A percentile compares a stretch with the other conserved stretches of the same genome.
phyloP scores from a whole-genome alignment of 768 basidiomycete genomes.

The Nevesoporus exiguus region DNA sequence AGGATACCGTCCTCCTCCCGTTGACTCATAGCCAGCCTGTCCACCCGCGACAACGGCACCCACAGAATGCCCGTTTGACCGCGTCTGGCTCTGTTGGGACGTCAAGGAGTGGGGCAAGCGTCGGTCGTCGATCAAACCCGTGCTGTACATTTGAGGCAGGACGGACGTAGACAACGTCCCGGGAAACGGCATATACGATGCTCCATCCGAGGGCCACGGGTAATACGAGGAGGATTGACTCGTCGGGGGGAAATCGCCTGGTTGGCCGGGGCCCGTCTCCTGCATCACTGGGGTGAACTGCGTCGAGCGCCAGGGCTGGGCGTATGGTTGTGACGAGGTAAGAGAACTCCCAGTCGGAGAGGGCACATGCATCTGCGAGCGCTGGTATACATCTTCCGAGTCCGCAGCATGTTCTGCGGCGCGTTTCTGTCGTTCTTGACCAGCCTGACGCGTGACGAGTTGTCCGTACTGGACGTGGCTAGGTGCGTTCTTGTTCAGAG shows the following conservation, averaged over 20 bases:
- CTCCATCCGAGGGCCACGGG: slow-evolving; percentile 42
- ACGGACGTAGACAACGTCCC: slow-evolving; percentile 65
- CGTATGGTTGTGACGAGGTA: slow-evolving; percentile 20
- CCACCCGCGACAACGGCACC: slow-evolving; percentile 5
- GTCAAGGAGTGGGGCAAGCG: slow-evolving; percentile 19
- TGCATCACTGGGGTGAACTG: slow-evolving; percentile 13
- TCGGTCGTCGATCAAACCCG: slow-evolving; percentile 59
- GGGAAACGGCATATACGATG: slow-evolving; percentile 35
- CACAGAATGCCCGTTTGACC: slow-evolving; percentile 15
- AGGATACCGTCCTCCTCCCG: slow-evolving; percentile 37
- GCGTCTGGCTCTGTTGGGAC: slow-evolving; percentile 17
- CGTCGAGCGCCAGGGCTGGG: slow-evolving; percentile 30
- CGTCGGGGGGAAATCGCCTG: slow-evolving; percentile 10
- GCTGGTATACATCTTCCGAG: slow-evolving; percentile 31
- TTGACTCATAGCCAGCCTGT: slow-evolving; percentile 20
- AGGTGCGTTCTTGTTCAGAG: slow-evolving; percentile 12
- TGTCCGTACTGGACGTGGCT: slow-evolving; percentile 5
- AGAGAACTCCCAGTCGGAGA: slow-evolving; percentile 1
- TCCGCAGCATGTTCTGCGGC: slow-evolving; percentile 50
- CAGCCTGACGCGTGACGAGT: slow-evolving; percentile 8
- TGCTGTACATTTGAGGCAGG: slow-evolving; percentile 72
- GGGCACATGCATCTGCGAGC: slow-evolving; percentile 17
- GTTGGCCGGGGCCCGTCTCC: slow-evolving; percentile 6
- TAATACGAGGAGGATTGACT: slow-evolving; percentile 32
- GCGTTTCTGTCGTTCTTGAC: slow-evolving; percentile 52